phyloP scores from a whole-genome alignment of 2,329 filamentous ascomycete genomes.

The Claviceps spartinae region DNA sequence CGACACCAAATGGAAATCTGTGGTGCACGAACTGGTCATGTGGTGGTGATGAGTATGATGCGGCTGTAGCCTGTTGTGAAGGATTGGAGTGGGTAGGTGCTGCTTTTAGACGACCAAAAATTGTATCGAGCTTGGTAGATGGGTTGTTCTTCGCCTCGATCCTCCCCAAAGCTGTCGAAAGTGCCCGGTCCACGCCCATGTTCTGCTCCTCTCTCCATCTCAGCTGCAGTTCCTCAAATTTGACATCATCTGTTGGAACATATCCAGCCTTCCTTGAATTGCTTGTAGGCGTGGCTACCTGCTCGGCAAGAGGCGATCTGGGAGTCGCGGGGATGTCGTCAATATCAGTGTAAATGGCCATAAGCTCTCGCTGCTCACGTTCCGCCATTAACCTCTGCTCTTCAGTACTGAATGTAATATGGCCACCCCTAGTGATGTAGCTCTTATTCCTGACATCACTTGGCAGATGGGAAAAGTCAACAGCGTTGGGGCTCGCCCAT shows the following conservation, averaged over 20 bases:
- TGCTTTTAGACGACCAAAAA: constrained; percentile 23
- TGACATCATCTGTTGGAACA: constrained; percentile 26
- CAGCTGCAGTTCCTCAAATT: constrained; percentile 34
- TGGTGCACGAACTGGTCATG: constrained; percentile 5
- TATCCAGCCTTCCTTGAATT: constrained; percentile 20
- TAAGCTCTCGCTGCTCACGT: constrained; percentile 45
- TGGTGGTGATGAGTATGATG: neutral
- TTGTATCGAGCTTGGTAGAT: constrained; percentile 25
- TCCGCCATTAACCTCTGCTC: constrained; percentile 43
- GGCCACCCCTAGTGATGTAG: constrained; percentile 41
- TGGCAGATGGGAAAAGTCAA: constrained; percentile 34
- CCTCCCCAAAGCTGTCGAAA: constrained; percentile 29
- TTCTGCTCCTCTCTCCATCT: constrained; percentile 35
- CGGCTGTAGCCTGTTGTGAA: constrained; percentile 5
- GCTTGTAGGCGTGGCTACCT: constrained; percentile 8
- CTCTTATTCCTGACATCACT: constrained; percentile 32
- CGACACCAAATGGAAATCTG: constrained; percentile 18
- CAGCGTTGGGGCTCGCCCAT: constrained; percentile 34
- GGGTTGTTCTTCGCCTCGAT: constrained; percentile 24
- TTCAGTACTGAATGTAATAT: constrained; percentile 34
- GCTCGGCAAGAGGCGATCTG: constrained; percentile 34
- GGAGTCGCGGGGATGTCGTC: constrained; percentile 43
- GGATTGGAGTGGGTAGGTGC: neutral
- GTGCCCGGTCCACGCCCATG: constrained; percentile 28
- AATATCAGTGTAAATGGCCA: constrained; percentile 43